Percentiles rank a stretch among this genome's conserved stretches.
Conservation (phyloP, 371 early-diverging fungal species). For the Dichotomocladium elegans region DNA sequence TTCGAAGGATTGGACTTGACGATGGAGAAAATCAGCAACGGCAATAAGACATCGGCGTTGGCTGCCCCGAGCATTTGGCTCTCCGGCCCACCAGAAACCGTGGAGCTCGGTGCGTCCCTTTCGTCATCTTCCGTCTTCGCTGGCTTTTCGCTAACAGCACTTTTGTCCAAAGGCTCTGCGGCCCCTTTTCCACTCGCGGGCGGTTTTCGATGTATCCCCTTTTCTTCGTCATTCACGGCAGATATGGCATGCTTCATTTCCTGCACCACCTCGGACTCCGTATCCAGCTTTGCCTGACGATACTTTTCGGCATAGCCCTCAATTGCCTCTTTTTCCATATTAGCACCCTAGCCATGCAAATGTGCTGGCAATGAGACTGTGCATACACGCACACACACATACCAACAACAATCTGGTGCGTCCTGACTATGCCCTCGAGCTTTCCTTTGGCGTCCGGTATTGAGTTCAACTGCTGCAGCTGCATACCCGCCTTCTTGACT, state of each 20-base stretch:
- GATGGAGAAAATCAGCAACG: constrained; percentile 65
- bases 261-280: constrained; percentile 13
- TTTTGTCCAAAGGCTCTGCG: background rate
- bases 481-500: constrained; percentile 41
- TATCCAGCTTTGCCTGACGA: constrained; percentile 12
- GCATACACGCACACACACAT: constrained; percentile 6
- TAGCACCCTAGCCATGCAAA: background rate
- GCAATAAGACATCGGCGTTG: constrained; percentile 63
- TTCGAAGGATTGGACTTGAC: constrained; percentile 65
- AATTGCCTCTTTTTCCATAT: constrained; percentile 12
- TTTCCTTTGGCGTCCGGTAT: constrained; percentile 48
- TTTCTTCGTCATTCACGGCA: constrained; percentile 12
- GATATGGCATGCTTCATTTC: constrained; percentile 32
- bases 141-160: background rate
- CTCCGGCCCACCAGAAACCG: background rate
- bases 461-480: constrained; percentile 44
- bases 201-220: background rate
- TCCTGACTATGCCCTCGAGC: constrained; percentile 37
- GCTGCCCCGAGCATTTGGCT: constrained; percentile 13
- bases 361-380: background rate
- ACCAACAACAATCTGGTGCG: constrained; percentile 51
- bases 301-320: constrained; percentile 21
- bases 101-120: background rate
- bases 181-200: background rate
- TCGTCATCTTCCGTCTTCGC: background rate